Base-by-base conservation (phyloP, 2,329 filamentous ascomycete genomes). In the Ophiostoma populinum region DNA sequence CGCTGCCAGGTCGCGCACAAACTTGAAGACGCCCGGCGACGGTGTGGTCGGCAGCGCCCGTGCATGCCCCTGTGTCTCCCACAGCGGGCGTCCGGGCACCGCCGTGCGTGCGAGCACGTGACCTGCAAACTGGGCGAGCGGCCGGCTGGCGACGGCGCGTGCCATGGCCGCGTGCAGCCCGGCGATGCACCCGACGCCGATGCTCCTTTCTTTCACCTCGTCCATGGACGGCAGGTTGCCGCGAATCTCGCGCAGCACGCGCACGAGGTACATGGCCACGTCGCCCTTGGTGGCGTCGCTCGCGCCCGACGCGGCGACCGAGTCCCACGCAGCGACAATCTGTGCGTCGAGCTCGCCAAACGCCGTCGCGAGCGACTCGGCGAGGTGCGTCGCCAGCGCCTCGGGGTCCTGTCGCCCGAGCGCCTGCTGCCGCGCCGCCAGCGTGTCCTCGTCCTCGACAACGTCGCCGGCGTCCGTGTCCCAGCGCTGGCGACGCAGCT, bases 31-130 rank as follows among this genome's bases (percentile, higher is more conserved):
- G 15, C 65, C 63, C 0, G 81, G 75, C 0, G 82, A 87, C 1
- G 83, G 83, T 47, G 90, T 81, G 6, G 73, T 64, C 0, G 87
- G 87, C 27, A 93, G 52, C 18, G 71, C 62, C 0, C 80, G 80
- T 24, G 70, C 61, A 1, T 80, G 80, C 80, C 85, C 1, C 81
- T 81, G 48, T 86, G 80, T 81, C 50, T 92, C 83, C 86, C 86
- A 94, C 0, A 94, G 59, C 1, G 69, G 63, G 34, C 74, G 65
- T 6, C 76, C 74, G 2, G 65, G 62, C 1, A 80, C 63, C 19
- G 48, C 56, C 36, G 57, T 65, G 31, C 56, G 52, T 1, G 58
- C 52, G 26, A 67, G 51, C 0, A 57, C 51, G 3, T 49, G 49
- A n/a, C 51, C 50, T 2, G 52, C 45, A 34, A 75, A 61, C 34